A percentile compares a stretch with the other conserved stretches of the same genome.
Conservation (phyloP, 805 yeast species). For the Candida sithepensis region DNA sequence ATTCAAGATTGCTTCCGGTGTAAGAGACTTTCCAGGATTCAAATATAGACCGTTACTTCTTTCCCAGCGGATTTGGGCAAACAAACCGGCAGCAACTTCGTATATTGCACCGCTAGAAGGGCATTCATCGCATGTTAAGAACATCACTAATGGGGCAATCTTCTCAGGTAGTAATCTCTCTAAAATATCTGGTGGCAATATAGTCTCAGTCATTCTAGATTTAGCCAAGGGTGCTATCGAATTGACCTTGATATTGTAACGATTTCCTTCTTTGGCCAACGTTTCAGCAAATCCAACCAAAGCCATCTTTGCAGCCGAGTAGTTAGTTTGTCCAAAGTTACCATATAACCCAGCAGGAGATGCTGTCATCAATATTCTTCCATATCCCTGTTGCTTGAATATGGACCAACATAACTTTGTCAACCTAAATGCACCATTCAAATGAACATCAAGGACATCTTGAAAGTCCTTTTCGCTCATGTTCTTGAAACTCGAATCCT, state of each 20-base stretch:
- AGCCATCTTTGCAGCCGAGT: conserved; percentile 89
- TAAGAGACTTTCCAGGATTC: conserved; percentile 70
- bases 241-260: conserved; percentile 78
- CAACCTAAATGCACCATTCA: conserved; percentile 82
- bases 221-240: conserved; percentile 93
- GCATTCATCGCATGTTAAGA: conserved; percentile 63
- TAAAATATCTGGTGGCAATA: conserved; percentile 81
- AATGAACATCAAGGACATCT: conserved; percentile 80
- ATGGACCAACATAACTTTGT: conserved; percentile 92
- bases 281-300: conserved; percentile 91
- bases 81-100: conserved; percentile 94
- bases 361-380: conserved; percentile 89
- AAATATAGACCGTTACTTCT: conserved; percentile 83
- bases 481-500: conserved; percentile 83
- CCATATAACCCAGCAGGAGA: conserved; percentile 98
- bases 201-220: conserved; percentile 91
- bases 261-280: conserved; percentile 89
- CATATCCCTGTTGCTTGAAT: conserved; percentile 78
- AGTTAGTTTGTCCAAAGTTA: conserved; percentile 94
- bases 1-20: conserved; percentile 79
- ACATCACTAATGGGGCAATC: conserved; percentile 87
- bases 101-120: conserved; percentile 70
- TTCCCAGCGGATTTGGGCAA: conserved; percentile 92
- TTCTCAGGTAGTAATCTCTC: conserved; percentile 80
- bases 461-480: conserved; percentile 80